A percentile compares a stretch with the other conserved stretches of the same genome.
Conservation (phyloP, 1,284 basidiomycete species). For the Erythrobasidium hasegawianum region DNA sequence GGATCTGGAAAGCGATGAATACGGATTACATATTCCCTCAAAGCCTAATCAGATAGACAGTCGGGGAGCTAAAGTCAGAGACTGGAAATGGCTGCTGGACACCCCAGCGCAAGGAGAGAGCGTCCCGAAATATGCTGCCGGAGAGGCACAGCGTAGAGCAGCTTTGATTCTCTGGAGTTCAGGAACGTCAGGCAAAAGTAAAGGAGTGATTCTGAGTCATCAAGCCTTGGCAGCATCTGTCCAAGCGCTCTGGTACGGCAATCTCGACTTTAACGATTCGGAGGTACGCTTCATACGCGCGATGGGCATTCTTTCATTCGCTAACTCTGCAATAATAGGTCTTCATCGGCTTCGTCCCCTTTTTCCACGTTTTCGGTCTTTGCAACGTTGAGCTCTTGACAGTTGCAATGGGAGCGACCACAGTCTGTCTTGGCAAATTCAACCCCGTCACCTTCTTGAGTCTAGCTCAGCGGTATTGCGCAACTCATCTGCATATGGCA, state of each 20-base stretch:
- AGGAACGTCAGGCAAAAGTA: slow-evolving; percentile 50
- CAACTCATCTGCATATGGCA: slow-evolving; percentile 50
- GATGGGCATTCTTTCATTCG: no score
- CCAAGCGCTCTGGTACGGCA: slow-evolving; percentile 45
- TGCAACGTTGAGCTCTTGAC: slow-evolving; percentile 46
- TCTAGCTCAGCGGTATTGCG: slow-evolving; percentile 46
- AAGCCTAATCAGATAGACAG: slow-evolving; percentile 4
- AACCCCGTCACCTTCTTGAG: slow-evolving; percentile 48
- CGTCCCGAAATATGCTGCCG: slow-evolving; percentile 37
- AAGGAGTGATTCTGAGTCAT: slow-evolving; percentile 50
- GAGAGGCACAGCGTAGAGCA: slow-evolving; percentile 40
- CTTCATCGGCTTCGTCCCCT: slow-evolving; percentile 49
- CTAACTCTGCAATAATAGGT: slow-evolving; percentile 39
- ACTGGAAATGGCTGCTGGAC: slow-evolving; percentile 40
- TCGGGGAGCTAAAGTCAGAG: slow-evolving; percentile 29
- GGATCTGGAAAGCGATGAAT: slow-evolving; percentile 41
- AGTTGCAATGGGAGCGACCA: slow-evolving; percentile 48
- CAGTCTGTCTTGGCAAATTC: slow-evolving; percentile 49
- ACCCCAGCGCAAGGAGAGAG: slow-evolving; percentile 30
- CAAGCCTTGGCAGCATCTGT: slow-evolving; percentile 45
- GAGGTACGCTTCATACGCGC: no score
- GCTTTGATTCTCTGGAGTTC: slow-evolving; percentile 49
- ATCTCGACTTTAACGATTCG: slow-evolving; percentile 38
- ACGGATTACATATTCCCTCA: slow-evolving; percentile 34
- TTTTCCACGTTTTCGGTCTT: slow-evolving; percentile 47